Base-by-base conservation (phyloP, 2,329 filamentous ascomycete genomes). In the Aspergillus costaricaensis region DNA sequence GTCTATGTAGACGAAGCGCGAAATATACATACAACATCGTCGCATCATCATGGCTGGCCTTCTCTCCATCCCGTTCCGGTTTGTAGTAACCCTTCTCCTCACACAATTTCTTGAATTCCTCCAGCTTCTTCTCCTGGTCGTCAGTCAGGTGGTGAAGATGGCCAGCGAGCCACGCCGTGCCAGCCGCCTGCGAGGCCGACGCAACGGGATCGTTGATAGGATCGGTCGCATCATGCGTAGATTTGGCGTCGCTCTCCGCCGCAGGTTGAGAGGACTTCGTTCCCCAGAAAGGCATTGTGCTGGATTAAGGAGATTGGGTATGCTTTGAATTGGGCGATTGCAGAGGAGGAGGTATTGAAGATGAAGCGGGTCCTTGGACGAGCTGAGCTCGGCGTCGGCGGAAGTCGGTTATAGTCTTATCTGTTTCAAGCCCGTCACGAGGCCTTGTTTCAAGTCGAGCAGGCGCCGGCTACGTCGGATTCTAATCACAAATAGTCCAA, bases 81-180 rank as follows among this genome's bases (percentile, higher is more conserved):
- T 71, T 77, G 65, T 81, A 82, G 65, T 81, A 83, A 8, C 86
- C 87, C 65, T 87, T 85, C 70, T 91, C 82, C 65, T 84, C 79
- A 36, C 91, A 83, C 39, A 89, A 73, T 10, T 75, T 72, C 80
- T 93, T 96, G 83, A 97, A 96, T 44, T 85, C 82, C 23, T 78
- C 75, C 54, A 97, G 82, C 17, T 88, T 86, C 30, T 82, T 78
- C 66, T 87, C 83, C 79, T 97, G 90, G 54, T 85, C 81, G 19
- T 83, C 79, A 25, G 81, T 91, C 62, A 97, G 82, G 76, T 94
- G 89, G 52, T 91, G 89, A 49, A 94, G 80, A 74, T 96, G 92
- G n/a, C 91, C 92, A 9, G 72, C 72, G 39, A 77, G 67, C 74
- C 75, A 77, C 38, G 67, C 74, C 10, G 70, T 74, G 21, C 75